Evolutionary conservation across 768 basidiomycete species (phyloP).

Genomic region (Calocera cornea): DNA sequence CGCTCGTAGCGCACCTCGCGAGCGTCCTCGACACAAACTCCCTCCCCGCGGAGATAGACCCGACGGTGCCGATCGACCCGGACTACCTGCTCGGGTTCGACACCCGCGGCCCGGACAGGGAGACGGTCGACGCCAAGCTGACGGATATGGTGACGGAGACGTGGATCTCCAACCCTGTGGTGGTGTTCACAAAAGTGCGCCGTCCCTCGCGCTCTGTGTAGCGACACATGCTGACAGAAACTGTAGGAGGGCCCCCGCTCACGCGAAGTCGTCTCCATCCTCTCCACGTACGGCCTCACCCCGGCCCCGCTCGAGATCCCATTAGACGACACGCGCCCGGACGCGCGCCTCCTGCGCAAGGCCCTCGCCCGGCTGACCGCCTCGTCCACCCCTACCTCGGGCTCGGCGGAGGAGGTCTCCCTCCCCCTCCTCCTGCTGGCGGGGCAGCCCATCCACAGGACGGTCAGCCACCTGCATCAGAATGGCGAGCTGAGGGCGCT

Average conservation of each 20-base stretch:
- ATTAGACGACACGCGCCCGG: background rate
- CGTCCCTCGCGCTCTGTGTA: background rate
- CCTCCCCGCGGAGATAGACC: constrained; percentile 53
- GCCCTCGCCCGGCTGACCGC: background rate
- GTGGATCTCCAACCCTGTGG: constrained; percentile 61
- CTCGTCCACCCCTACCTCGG: background rate
- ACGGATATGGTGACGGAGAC: constrained; percentile 45
- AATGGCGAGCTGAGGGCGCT: background rate
- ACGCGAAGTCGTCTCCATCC: background rate
- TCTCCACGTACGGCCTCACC: background rate
- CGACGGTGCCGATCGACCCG: constrained; percentile 54
- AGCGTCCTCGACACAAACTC: constrained; percentile 55
- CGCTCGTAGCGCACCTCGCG: constrained; percentile 57
- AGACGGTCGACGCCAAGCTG: constrained; percentile 40
- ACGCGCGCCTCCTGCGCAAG: background rate
- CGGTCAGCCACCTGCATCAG: background rate
- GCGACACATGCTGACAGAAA: background rate
- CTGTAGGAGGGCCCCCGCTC: background rate
- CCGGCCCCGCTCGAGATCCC: background rate
- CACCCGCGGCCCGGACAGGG: constrained; percentile 43
- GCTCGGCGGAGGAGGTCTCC: background rate
- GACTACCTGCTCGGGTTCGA: constrained; percentile 75
- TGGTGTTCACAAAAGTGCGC: constrained; percentile 71
- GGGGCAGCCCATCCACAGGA: background rate
- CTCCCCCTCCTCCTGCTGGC: background rate